A percentile compares a stretch with the other conserved stretches of the same genome.
Conservation (phyloP, 2,329 filamentous ascomycete genomes). For the Aspergillus sojae region DNA sequence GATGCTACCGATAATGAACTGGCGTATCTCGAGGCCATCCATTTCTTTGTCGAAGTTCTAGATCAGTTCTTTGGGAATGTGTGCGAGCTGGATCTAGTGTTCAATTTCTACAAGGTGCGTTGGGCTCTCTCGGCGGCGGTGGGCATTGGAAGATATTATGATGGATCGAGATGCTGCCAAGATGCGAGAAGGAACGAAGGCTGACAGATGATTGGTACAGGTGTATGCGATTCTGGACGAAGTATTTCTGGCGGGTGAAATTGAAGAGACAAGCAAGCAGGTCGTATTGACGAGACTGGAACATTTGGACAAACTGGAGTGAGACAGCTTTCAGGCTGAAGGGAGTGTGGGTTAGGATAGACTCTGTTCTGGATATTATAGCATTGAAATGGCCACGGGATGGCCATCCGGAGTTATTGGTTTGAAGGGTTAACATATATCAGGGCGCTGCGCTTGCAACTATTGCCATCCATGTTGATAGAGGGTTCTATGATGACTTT, state of each 20-base stretch:
- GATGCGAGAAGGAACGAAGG: background rate
- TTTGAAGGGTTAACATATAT: conserved; percentile 10
- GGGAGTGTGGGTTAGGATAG: background rate
- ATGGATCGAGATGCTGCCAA: conserved; percentile 3
- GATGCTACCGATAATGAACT: conserved; percentile 99
- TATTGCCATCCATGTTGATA: background rate
- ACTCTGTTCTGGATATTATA: conserved; percentile 7
- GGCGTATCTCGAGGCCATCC: conserved; percentile 93
- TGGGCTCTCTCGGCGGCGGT: background rate
- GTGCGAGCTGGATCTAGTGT: conserved; percentile 89
- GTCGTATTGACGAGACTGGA: conserved; percentile 92
- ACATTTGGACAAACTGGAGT: conserved; percentile 95
- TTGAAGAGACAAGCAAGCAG: conserved; percentile 98
- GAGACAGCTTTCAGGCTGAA: conserved; percentile 26
- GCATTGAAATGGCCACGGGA: conserved; percentile 23
- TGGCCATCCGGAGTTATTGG: conserved; percentile 26
- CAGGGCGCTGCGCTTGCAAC: background rate
- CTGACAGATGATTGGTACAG: conserved; percentile 41
- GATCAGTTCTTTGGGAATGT: conserved; percentile 99
- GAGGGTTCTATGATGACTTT: background rate
- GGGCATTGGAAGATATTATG: background rate
- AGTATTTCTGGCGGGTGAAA: conserved; percentile 95
- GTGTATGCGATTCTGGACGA: conserved; percentile 98
- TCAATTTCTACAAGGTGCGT: conserved; percentile 70
- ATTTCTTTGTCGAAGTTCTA: conserved; percentile 98